These are phyloP conservation scores for Quercus ilex DNA, from an alignment of 306 rosid species.

Conservation along the genomic window DNA sequence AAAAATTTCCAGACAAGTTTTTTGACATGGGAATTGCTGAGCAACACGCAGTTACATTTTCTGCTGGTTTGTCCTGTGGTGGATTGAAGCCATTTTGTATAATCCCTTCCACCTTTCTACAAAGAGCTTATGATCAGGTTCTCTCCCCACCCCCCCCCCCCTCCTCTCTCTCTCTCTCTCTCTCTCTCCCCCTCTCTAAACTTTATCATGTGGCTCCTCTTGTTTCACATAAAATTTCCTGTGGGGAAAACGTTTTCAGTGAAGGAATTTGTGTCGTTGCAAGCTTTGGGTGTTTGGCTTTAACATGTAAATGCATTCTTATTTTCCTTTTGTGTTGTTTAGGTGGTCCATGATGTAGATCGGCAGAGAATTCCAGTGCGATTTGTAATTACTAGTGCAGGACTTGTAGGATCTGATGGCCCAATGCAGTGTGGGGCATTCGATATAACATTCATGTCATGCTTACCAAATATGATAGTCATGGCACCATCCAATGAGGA, in stretches of 20 bases:
- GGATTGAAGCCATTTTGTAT: constrained; percentile 94
- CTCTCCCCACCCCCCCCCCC: neutral
- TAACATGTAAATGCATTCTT: neutral
- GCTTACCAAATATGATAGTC: constrained; percentile 95
- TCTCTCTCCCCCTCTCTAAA: neutral
- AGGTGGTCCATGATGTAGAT: constrained; percentile 94
- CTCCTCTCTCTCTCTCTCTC: neutral
- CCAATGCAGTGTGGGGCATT: constrained; percentile 85
- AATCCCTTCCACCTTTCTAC: constrained; percentile 81
- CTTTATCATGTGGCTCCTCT: neutral
- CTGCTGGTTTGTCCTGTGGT: constrained; percentile 90
- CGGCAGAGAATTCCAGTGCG: constrained; percentile 84
- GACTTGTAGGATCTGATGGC: constrained; percentile 92
- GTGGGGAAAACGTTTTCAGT: neutral
- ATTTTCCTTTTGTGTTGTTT: constrained; percentile 13
- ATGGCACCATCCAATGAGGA: constrained; percentile 89
- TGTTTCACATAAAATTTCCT: neutral
- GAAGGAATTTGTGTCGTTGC: neutral
- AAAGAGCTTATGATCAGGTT: constrained; percentile 95
- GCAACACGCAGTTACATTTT: constrained; percentile 96
- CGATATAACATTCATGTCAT: constrained; percentile 84
- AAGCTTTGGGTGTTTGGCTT: neutral
- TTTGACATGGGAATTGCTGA: constrained; percentile 94
- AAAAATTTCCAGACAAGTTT: constrained; percentile 70
- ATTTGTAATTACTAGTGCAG: constrained; percentile 82